These are phyloP conservation scores for Boletus rubescentipes DNA, from an alignment of 768 basidiomycete species.

Conservation along the genomic window DNA sequence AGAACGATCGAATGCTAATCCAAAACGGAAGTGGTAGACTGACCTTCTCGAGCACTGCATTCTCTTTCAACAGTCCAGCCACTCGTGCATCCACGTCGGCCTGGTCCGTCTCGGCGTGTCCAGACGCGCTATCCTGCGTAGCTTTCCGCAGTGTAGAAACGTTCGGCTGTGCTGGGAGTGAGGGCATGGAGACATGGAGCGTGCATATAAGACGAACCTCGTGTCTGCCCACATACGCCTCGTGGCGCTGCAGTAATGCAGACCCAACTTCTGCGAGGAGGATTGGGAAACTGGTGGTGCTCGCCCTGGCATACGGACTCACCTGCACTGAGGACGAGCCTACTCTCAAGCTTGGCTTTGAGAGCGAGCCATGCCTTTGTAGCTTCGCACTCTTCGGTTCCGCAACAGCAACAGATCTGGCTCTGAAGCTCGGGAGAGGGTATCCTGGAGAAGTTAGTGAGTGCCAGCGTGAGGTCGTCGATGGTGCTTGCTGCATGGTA, in stretches of 20 bases:
- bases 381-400: slow-evolving; percentile 62
- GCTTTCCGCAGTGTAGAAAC: slow-evolving; percentile 13
- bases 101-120: slow-evolving; percentile 11
- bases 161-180: slow-evolving; percentile 16
- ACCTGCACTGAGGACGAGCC: slow-evolving; percentile 87
- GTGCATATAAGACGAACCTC: slow-evolving; percentile 46
- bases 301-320: slow-evolving; percentile 30
- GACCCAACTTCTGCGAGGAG: slow-evolving; percentile 75
- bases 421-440: slow-evolving; percentile 69
- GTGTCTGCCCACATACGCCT: slow-evolving; percentile 76
- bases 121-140: slow-evolving; percentile 12
- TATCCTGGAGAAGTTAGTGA: slow-evolving; percentile 69
- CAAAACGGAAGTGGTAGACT: not conserved
- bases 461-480: slow-evolving; percentile 74
- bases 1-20: not conserved
- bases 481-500: slow-evolving; percentile 60
- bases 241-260: slow-evolving; percentile 81
- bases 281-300: slow-evolving; percentile 1
- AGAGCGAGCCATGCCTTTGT: slow-evolving; percentile 59
- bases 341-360: slow-evolving; percentile 71
- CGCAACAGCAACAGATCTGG: slow-evolving; percentile 62
- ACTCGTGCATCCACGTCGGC: slow-evolving; percentile 35
- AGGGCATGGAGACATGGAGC: slow-evolving; percentile 10
- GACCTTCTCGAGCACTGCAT: slow-evolving; percentile 51
- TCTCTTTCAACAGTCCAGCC: slow-evolving; percentile 50